Base-by-base conservation (phyloP, 1,139 yeast species). In the Yamadazyma aaseri region DNA sequence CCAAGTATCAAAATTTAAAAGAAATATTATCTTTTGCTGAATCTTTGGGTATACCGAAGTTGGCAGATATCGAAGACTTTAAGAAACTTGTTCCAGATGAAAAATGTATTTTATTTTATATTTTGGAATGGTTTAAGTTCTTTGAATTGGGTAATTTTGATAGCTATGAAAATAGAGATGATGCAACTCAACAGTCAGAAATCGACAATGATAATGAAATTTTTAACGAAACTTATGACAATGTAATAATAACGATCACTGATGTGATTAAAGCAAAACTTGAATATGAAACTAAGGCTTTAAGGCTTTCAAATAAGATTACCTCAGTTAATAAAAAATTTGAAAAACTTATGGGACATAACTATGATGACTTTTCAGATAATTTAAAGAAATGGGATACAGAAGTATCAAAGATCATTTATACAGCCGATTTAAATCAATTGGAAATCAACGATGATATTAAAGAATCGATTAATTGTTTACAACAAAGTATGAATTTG, bases 41-140 rank as follows among this genome's bases (percentile, higher is more conserved):
- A 15, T 66, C 73, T 35, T 66, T 79, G 17, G 76, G 76, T 0
- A 75, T 82, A 26, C 77, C 82, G 1, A 70, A 63, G 35, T 57
- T 81, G 29, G 65, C 79, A n/a, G 85, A 79, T 38, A 71, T 69
- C 2, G 83, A 78, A 29, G 86, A 81, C 54, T 70, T 81, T 38
- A 63, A 63, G 32, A 61, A 65, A 10, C 50, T 62, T 16, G 67
- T 64, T 17, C 84, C 84, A 0, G 87, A 81, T 47, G 89, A 82
- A 47, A 73, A 79, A 43, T 73, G 82, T 28, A 63, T 82, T n/a
- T 68, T 81, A 47, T 73, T 82, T 12, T 81, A 77, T 50, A 59
- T 80, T n/a, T 71, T 82, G 17, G 79, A 80, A 48, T 78, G 84
- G 81, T 80, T 73, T 55, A 79, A 77, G 40, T 68, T 69, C 24